Base-by-base conservation (phyloP, 768 basidiomycete genomes). In the Kwoniella sp. region DNA sequence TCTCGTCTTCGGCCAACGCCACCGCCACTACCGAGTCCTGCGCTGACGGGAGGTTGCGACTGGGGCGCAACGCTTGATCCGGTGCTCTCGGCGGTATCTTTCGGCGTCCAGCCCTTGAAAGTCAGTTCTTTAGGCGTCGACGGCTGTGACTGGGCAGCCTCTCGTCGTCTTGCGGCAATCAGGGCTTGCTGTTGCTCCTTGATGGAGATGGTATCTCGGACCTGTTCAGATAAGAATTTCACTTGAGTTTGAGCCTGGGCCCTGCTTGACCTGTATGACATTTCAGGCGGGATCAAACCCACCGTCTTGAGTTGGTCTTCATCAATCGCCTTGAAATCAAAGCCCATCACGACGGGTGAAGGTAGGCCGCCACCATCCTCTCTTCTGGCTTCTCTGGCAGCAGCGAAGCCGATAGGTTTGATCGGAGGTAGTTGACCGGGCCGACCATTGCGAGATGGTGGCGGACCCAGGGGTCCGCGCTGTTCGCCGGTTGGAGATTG, bases 131-230 rank as follows among this genome's bases (percentile, higher is more conserved):
- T 73, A 17, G 75, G 75, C 8, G 70, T 72, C 25, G 52, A 68
- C 7, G 75, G 73, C 13, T 66, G 67, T 38, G 65, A 67, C 23
- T 68, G 73, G 4, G 69, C 72, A 15, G 63, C 56, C 25, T 75
- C 74, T 47, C 73, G 53, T n/a, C 72, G 41, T 26, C 76, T 61
- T n/a, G 69, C 68, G 59, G 76, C 76, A 30, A 78, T 78, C 20
- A 78, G 58, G 30, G 76, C 76, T 69, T 78, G 69, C 38, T 78
- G 76, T 58, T 78, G 76, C 50, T 75, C 70, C 56, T 75, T 75
- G 67, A 78, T 75, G 30, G 68, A 68, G 48, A 78, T 69, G 4
- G 76, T 78, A 53, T 73, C 70, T 23, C 76, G 73, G 29, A 77
- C 76, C 75, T 77, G 67, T 54, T 30, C 51, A 59, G 31, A 41